Percentiles rank a stretch among this genome's conserved stretches.
Evolutionary conservation across 148 eudicot species (phyloP).

Genomic region (Heliosperma pusillum): DNA sequence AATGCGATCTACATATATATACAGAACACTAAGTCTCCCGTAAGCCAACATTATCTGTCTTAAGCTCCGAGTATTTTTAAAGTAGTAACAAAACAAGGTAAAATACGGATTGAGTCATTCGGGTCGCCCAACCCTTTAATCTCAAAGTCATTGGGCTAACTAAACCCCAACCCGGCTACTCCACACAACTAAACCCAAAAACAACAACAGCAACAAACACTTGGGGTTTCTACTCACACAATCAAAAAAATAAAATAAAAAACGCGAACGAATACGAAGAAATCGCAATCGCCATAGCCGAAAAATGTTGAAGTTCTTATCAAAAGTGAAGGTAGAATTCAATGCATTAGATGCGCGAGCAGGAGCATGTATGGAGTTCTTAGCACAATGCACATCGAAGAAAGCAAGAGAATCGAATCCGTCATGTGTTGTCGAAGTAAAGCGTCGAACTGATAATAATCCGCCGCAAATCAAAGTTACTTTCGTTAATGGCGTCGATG

Average conservation of each 20-base stretch:
- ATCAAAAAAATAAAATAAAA: too few species aligned
- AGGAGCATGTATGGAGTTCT: conserved; percentile 69
- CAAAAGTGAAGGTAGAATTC: conserved; percentile 82
- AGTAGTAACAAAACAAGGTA: too few species aligned
- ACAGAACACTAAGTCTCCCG: too few species aligned
- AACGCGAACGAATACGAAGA: neutral
- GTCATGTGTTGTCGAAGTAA: conserved; percentile 56
- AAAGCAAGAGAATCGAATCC: conserved; percentile 88
- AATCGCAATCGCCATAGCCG: too few species aligned
- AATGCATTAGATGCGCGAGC: conserved; percentile 80
- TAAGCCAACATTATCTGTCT: too few species aligned
- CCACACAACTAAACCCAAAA: too few species aligned
- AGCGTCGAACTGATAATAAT: conserved; percentile 76
- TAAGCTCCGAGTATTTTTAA: too few species aligned
- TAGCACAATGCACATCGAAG: conserved; percentile 78
- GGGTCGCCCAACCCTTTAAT: too few species aligned
- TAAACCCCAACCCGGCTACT: too few species aligned
- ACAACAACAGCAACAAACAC: neutral
- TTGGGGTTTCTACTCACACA: neutral
- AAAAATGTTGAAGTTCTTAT: conserved; percentile 77
- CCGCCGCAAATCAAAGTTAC: conserved; percentile 86
- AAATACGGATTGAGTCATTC: too few species aligned
- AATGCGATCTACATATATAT: too few species aligned
- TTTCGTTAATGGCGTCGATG: conserved; percentile 78
- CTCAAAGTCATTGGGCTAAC: too few species aligned